Evolutionary conservation across 2,329 filamentous ascomycete species (phyloP).

Genomic region (Truncatella angustata): DNA sequence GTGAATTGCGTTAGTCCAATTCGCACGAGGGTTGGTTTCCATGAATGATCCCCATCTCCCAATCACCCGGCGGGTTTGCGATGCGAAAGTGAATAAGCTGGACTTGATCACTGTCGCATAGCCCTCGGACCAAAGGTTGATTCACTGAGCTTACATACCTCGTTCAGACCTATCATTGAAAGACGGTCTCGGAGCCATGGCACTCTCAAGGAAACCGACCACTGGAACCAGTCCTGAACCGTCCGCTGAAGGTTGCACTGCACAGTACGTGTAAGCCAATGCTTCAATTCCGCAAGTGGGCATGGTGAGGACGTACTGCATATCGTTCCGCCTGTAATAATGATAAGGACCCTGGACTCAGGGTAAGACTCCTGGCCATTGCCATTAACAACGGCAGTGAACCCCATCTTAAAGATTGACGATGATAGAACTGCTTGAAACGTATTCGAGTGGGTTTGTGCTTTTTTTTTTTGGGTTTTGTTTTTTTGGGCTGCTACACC

Average conservation of each 20-base stretch:
- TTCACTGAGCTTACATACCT: conserved; percentile 30
- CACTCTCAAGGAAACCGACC: conserved; percentile 75
- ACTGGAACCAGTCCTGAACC: conserved; percentile 75
- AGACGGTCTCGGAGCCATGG: conserved; percentile 76
- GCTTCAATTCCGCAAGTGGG: too few species aligned
- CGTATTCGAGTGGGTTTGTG: too few species aligned
- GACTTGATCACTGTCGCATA: background rate
- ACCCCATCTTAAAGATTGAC: too few species aligned
- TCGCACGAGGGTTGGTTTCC: background rate
- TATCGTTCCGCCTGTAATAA: conserved; percentile 79
- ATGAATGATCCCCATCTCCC: too few species aligned
- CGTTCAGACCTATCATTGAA: conserved; percentile 76
- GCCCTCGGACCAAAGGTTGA: background rate
- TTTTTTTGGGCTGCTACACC: too few species aligned
- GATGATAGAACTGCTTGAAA: too few species aligned
- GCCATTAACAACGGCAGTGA: conserved; percentile 19
- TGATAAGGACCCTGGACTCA: conserved; percentile 81
- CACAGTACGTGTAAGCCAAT: background rate
- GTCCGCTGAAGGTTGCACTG: conserved; percentile 66
- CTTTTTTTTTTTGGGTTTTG: too few species aligned
- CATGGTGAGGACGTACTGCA: conserved; percentile 42
- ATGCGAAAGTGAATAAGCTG: background rate
- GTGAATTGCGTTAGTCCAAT: background rate
- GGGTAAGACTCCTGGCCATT: conserved; percentile 46
- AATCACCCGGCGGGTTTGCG: background rate